Evolutionary conservation across 148 eudicot species (phyloP).

Genomic region (Arctostaphylos glauca): DNA sequence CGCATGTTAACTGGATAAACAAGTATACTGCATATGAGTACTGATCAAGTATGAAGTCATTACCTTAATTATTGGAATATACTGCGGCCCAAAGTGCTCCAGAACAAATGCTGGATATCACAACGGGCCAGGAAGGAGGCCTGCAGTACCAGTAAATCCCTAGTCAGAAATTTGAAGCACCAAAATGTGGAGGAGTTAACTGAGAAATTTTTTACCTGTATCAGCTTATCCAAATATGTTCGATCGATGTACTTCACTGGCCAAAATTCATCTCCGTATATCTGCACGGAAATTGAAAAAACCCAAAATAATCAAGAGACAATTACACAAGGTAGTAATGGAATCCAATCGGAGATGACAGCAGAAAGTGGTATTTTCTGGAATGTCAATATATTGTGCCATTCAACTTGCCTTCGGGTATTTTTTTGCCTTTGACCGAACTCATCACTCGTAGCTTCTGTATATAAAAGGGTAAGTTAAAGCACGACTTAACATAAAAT

Average conservation of each 20-base stretch:
- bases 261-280: slow-evolving; percentile 94
- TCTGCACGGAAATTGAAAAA: slow-evolving; percentile 37
- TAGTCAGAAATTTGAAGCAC: slow-evolving; percentile 31
- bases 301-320: neutral
- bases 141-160: slow-evolving; percentile 38
- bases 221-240: slow-evolving; percentile 39
- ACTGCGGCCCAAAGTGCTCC: slow-evolving; percentile 69
- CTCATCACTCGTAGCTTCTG: slow-evolving; percentile 68
- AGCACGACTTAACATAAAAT: neutral
- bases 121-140: slow-evolving; percentile 63
- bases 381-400: neutral
- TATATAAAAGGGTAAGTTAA: slow-evolving; percentile 16
- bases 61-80: slow-evolving; percentile 57
- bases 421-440: slow-evolving; percentile 74
- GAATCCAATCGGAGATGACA: neutral
- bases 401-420: slow-evolving; percentile 68
- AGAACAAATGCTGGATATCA: slow-evolving; percentile 46
- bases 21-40: neutral
- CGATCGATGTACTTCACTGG: slow-evolving; percentile 51
- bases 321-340: neutral
- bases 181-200: slow-evolving; percentile 26
- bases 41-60: neutral
- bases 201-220: slow-evolving; percentile 23
- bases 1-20: neutral
- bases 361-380: neutral